Evolutionary conservation across 2,329 filamentous ascomycete genomes (phyloP).

Genomic region (Cladosporium sp.): DNA sequence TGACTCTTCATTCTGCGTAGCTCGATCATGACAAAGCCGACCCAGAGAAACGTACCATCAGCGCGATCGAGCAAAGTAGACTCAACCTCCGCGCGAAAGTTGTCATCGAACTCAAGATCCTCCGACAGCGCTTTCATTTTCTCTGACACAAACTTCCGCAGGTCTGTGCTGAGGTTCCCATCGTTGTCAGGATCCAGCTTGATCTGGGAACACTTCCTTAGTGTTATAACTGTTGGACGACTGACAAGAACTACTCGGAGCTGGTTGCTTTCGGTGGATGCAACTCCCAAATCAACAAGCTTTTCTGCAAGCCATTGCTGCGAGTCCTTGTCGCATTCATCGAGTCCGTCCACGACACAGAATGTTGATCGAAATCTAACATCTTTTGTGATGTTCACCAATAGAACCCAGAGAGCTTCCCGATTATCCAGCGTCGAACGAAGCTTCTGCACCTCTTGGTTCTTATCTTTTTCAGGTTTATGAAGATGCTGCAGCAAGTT

Average conservation of each 20-base stretch:
- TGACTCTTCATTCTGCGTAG: background rate
- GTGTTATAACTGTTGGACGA: background rate
- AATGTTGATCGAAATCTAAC: background rate
- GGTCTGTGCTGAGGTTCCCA: background rate
- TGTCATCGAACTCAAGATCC: background rate
- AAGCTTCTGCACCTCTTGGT: too few relatives aligned
- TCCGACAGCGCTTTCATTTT: background rate
- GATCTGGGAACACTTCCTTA: background rate
- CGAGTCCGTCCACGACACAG: conserved; percentile 29
- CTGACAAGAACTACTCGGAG: conserved; percentile 14
- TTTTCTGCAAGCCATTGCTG: conserved; percentile 14
- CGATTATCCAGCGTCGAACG: too few relatives aligned
- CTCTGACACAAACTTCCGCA: background rate
- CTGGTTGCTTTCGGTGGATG: too few relatives aligned
- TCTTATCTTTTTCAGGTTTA: too few relatives aligned
- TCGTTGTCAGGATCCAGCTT: background rate
- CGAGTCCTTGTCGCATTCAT: conserved; percentile 24
- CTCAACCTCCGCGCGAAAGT: background rate
- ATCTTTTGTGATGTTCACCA: background rate
- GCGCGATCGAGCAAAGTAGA: background rate
- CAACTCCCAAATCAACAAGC: conserved; percentile 13
- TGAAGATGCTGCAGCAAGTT: too few relatives aligned
- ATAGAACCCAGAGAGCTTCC: too few relatives aligned
- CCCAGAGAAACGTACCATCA: background rate
- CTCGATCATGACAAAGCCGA: background rate